Conservation (phyloP, 202 grass and related monocot species). For the Schoenoplectus triqueter region DNA sequence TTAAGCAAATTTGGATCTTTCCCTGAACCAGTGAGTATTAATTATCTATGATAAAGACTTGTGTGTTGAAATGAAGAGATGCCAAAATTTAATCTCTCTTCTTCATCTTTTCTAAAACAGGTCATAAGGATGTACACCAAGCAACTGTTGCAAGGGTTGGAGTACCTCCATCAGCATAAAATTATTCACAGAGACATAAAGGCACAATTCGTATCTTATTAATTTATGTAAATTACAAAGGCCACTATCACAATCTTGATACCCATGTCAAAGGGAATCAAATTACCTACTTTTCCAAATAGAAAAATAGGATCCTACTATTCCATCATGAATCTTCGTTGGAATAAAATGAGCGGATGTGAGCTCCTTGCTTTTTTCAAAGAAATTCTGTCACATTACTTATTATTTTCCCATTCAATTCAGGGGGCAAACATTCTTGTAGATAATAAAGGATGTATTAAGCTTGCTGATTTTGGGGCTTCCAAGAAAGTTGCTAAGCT, state of each 20-base stretch:
- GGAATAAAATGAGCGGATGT: not conserved
- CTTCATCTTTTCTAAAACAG: constrained; percentile 44
- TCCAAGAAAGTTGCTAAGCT: constrained; percentile 96
- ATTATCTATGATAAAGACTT: not conserved
- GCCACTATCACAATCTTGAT: no score
- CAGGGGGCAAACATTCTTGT: constrained; percentile 98
- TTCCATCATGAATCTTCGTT: no score
- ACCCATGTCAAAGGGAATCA: no score
- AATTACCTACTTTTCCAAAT: no score
- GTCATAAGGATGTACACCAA: constrained; percentile 98
- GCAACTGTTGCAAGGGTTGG: constrained; percentile 85
- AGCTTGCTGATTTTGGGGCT: constrained; percentile 97
- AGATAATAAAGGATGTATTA: constrained; percentile 99
- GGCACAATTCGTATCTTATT: constrained; percentile 48
- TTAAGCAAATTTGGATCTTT: constrained; percentile 89
- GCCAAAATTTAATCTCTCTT: constrained; percentile 21
- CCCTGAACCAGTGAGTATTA: constrained; percentile 74
- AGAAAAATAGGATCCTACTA: no score
- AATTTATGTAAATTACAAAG: constrained; percentile 19
- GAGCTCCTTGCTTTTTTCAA: not conserved
- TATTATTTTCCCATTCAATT: constrained; percentile 34
- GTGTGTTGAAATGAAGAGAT: not conserved
- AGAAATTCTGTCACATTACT: not conserved
- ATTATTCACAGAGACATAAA: constrained; percentile 99
- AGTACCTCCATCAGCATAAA: constrained; percentile 88